Evolutionary conservation across 83 land plant genomes (phyloP), one percentile per base, ranked within the genome.

Genomic region (Diphasiastrum complanatum): DNA sequence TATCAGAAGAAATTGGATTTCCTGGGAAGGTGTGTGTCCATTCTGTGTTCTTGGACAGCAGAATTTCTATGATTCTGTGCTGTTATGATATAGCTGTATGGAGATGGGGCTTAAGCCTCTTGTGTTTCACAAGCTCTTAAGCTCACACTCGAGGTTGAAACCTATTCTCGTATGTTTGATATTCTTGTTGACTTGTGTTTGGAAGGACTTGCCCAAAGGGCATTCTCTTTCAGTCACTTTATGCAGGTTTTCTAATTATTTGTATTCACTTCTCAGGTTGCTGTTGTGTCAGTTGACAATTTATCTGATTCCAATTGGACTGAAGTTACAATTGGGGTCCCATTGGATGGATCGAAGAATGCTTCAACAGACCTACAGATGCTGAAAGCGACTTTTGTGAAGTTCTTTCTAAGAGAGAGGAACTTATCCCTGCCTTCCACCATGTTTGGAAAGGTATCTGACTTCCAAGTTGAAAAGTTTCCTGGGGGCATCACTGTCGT

Each of bases 401-500:
- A 52, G 54, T 64, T 85, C 26, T 74, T 85, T 53, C 41, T 64
- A 35, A 60, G 50, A 1, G 72, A 64, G 48, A 60, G 75, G 24
- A 63, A 45, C 57, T 75, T 85, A 2, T 67, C 58, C 28, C 49
- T 85, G 34, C 71, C 81, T 8, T 31, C 56, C 24, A 61, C 70
- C 26, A 59, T 79, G 54, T 85, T 85, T 60, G 89, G 85, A 25
- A 63, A 66, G 14, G 73, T 76, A 47, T 70, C 34, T 45, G 49
- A 45, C 12, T 85, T 85, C 61, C 72, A 85, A 66, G 85, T 85
- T 60, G 66, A 81, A 2, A 77, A 63, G 37, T 85, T 85, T 38
- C 80, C 75, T 24, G 83, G 83, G 31, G 89, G 89, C 45, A 81
- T 85, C 6, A 82, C 85, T 0, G 73, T 79, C 10, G 71, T 48